Conservation (phyloP, 2,329 filamentous ascomycete genomes). For the Didymella keratinophila region DNA sequence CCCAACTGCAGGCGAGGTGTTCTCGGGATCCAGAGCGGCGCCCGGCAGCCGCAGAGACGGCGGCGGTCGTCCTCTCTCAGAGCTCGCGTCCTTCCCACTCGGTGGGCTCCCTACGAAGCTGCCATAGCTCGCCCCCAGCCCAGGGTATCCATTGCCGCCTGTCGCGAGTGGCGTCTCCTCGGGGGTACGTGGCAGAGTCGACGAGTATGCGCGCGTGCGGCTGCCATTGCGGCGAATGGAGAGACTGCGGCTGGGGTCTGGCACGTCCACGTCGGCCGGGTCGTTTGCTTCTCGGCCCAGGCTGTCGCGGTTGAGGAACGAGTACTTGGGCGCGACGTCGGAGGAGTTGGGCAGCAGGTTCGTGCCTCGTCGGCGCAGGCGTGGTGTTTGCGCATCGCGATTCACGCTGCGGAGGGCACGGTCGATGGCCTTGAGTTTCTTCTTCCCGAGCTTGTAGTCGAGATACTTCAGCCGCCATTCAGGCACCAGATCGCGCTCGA, state of each 20-base stretch:
- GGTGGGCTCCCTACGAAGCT: slow-evolving; percentile 67
- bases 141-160: slow-evolving; percentile 24
- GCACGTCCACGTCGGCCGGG: slow-evolving; percentile 38
- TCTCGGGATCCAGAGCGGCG: slow-evolving; percentile 63
- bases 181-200: slow-evolving; percentile 24
- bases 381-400: slow-evolving; percentile 55
- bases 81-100: slow-evolving; percentile 13
- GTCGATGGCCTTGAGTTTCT: slow-evolving; percentile 84
- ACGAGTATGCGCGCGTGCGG: slow-evolving; percentile 16
- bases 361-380: slow-evolving; percentile 49
- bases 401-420: slow-evolving; percentile 71
- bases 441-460: slow-evolving; percentile 92
- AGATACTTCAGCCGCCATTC: slow-evolving; percentile 96
- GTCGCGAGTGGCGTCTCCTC: slow-evolving; percentile 44
- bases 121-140: slow-evolving; percentile 63
- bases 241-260: slow-evolving; percentile 32
- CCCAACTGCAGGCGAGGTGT: slow-evolving; percentile 26
- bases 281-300: slow-evolving; percentile 32
- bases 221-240: slow-evolving; percentile 21
- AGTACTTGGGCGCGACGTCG: slow-evolving; percentile 51
- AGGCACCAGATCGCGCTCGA: slow-evolving; percentile 87
- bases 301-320: slow-evolving; percentile 50
- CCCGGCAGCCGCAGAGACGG: slow-evolving; percentile 67
- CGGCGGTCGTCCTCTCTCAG: slow-evolving; percentile 34
- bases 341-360: slow-evolving; percentile 45